phyloP scores from a whole-genome alignment of 441 rosid genomes.

The Rhodomyrtus psidioides region DNA sequence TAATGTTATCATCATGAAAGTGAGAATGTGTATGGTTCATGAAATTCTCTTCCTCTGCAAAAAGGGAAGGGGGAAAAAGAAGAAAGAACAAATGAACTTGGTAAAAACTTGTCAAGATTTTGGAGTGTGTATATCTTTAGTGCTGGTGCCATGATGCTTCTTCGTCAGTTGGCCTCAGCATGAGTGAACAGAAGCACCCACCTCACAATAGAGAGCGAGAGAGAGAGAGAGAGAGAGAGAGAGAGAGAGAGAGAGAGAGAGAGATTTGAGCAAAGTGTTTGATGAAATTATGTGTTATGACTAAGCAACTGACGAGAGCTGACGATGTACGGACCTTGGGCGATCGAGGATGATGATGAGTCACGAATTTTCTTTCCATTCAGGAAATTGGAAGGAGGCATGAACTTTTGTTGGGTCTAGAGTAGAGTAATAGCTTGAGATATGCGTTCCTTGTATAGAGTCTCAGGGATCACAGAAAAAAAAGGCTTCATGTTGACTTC shows the following conservation, averaged over 20 bases:
- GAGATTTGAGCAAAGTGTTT: not conserved
- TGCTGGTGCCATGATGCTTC: not conserved
- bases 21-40: not conserved
- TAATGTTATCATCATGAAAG: not conserved
- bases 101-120: not conserved
- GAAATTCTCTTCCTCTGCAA: not conserved
- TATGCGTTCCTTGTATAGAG: not conserved
- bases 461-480: not conserved
- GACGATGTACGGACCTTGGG: not conserved
- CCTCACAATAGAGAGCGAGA: not conserved
- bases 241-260: not conserved
- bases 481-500: not conserved
- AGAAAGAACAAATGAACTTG: not conserved
- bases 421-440: not conserved
- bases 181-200: constrained; percentile 27
- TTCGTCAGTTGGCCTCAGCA: not conserved
- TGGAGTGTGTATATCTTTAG: not conserved
- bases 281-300: not conserved
- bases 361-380: not conserved
- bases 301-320: not conserved
- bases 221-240: not conserved
- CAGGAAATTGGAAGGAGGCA: not conserved
- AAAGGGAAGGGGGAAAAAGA: not conserved
- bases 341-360: not conserved
- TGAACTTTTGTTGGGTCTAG: not conserved